Percentiles rank a stretch among this genome's conserved stretches.
Conservation (phyloP, 176 grass and related monocot species). For the Oryza meridionalis region DNA sequence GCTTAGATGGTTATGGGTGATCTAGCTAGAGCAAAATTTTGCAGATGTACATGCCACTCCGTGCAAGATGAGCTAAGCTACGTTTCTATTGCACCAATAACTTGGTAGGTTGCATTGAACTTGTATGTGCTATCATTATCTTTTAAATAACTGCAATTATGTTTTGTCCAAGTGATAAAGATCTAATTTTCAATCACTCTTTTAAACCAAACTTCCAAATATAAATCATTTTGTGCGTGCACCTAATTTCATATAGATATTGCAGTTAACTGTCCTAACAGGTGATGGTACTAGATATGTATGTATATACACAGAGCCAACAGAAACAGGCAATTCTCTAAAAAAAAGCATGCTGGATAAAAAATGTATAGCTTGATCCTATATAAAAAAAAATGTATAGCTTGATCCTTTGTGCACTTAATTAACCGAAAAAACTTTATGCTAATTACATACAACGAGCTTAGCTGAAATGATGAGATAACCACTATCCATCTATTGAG, state of each 20-base stretch:
- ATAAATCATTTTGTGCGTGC: not conserved
- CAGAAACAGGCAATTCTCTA: too few relatives aligned
- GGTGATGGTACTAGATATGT: not conserved
- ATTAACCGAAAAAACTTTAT: not conserved
- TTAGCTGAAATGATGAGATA: not conserved
- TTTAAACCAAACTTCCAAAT: not conserved
- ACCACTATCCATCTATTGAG: not conserved
- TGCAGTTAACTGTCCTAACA: not conserved
- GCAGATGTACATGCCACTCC: not conserved
- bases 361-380: not conserved
- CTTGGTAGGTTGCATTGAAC: not conserved
- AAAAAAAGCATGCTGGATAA: not conserved
- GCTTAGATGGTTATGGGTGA: not conserved
- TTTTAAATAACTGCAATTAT: not conserved
- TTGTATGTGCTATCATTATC: not conserved
- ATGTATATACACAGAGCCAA: too few relatives aligned
- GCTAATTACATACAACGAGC: not conserved
- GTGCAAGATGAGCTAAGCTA: not conserved
- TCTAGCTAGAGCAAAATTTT: not conserved
- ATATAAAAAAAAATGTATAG: too few relatives aligned
- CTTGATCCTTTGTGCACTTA: not conserved
- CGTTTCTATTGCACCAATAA: not conserved
- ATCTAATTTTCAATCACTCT: not conserved
- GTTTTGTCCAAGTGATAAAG: not conserved
- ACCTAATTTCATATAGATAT: not conserved